Conservation (phyloP, 2,329 filamentous ascomycete species). For the Pleurostoma richardsiae region DNA sequence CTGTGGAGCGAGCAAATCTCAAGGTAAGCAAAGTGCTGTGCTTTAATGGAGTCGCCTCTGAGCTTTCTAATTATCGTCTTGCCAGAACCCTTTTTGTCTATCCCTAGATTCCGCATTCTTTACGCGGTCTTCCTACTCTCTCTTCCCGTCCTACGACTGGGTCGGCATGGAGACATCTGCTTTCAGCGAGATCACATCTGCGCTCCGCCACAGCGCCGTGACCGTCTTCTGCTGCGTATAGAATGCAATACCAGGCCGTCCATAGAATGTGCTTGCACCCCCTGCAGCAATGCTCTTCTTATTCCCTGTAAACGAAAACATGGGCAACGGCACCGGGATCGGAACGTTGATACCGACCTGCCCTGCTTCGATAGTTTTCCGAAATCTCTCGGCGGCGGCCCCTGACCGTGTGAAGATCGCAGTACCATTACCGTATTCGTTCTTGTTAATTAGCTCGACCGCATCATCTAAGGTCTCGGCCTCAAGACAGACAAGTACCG, state of each 20-base stretch:
- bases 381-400: slow-evolving; percentile 71
- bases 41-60: no score
- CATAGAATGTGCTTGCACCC: slow-evolving; percentile 92
- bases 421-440: slow-evolving; percentile 82
- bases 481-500: slow-evolving; percentile 76
- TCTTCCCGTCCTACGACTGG: no score
- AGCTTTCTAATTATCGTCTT: no score
- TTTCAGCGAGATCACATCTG: no score
- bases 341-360: slow-evolving; percentile 85
- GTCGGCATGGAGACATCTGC: no score
- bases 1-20: no score
- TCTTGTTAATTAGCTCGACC: slow-evolving; percentile 75
- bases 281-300: slow-evolving; percentile 92
- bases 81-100: no score
- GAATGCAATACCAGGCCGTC: slow-evolving; percentile 85
- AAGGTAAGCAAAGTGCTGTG: no score
- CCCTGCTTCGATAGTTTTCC: slow-evolving; percentile 75
- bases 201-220: slow-evolving; percentile 69
- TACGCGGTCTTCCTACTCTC: no score
- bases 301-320: slow-evolving; percentile 70
- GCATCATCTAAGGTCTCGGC: slow-evolving; percentile 75
- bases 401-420: slow-evolving; percentile 81
- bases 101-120: no score
- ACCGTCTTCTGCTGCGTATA: slow-evolving; percentile 99
- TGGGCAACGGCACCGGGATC: slow-evolving; percentile 66